Evolutionary conservation across 306 rosid genomes (phyloP).

Genomic region (Crataegus laevigata): DNA sequence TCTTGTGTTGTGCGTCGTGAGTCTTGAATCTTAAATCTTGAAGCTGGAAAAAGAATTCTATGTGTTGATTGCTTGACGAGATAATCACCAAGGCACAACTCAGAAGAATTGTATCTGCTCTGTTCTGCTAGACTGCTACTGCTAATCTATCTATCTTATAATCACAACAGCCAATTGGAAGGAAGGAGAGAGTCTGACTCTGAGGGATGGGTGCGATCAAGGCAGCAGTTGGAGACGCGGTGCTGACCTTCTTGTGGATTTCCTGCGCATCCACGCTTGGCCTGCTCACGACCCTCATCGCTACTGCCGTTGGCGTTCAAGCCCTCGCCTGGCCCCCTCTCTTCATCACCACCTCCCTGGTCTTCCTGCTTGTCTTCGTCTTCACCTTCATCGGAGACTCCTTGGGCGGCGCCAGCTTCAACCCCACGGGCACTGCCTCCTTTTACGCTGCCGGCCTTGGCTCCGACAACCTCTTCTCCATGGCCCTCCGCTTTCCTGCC

Average conservation of each 20-base stretch:
- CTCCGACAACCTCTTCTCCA: constrained; percentile 59
- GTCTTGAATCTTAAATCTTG: not conserved
- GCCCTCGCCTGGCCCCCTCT: constrained; percentile 48
- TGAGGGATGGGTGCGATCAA: constrained; percentile 40
- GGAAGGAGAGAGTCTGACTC: not conserved
- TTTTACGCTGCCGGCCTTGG: constrained; percentile 72
- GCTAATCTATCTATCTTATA: not conserved
- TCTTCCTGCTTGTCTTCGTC: constrained; percentile 51
- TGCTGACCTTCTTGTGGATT: constrained; percentile 72
- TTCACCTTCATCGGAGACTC: constrained; percentile 48
- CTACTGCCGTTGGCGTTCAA: constrained; percentile 31
- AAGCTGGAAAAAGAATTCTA: not conserved
- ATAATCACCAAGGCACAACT: not conserved
- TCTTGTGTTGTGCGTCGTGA: not conserved
- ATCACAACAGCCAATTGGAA: not conserved
- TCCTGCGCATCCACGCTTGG: constrained; percentile 59
- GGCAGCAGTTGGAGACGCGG: constrained; percentile 60
- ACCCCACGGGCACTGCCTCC: constrained; percentile 73
- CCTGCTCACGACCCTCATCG: constrained; percentile 29
- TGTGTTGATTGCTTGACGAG: too few species aligned
- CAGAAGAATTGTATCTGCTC: not conserved
- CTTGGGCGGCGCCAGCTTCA: constrained; percentile 92
- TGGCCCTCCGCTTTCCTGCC: constrained; percentile 90
- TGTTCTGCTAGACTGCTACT: not conserved
- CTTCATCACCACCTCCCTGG: constrained; percentile 42